Conservation (phyloP, 2,329 filamentous ascomycete species). For the Exophiala phaeomuriformis region DNA sequence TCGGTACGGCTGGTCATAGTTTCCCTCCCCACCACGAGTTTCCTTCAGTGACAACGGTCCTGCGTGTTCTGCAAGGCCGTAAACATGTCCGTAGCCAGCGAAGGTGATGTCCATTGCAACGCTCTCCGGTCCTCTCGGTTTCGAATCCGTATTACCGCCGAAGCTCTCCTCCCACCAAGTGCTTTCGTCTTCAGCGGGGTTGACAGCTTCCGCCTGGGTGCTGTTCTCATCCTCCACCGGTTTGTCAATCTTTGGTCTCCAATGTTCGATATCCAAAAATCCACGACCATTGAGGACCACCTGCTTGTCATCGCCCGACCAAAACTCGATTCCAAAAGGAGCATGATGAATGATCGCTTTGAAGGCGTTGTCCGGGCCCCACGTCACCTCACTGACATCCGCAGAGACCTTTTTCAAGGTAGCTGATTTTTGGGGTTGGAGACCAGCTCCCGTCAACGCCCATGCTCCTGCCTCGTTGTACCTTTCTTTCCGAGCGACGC, state of each 20-base stretch:
- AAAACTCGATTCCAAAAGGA: constrained; percentile 81
- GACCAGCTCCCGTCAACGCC: constrained; percentile 69
- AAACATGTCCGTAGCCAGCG: constrained; percentile 84
- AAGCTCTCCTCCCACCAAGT: constrained; percentile 99
- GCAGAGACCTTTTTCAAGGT: constrained; percentile 51
- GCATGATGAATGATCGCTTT: constrained; percentile 76
- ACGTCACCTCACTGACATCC: constrained; percentile 63
- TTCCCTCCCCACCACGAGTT: constrained; percentile 76
- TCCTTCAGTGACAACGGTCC: constrained; percentile 81
- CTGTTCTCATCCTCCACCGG: constrained; percentile 39
- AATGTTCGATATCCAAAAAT: constrained; percentile 88
- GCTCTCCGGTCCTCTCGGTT: constrained; percentile 91
- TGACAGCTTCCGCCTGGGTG: constrained; percentile 34
- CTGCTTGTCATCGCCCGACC: constrained; percentile 71
- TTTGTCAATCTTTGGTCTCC: constrained; percentile 73
- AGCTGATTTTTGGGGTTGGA: constrained; percentile 64
- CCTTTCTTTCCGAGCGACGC: constrained; percentile 77
- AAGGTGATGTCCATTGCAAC: constrained; percentile 88
- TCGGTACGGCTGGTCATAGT: constrained; percentile 82
- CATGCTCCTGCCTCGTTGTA: constrained; percentile 89
- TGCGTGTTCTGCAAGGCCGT: constrained; percentile 87
- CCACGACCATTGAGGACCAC: constrained; percentile 87
- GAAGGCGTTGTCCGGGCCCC: constrained; percentile 67
- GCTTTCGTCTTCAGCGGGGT: constrained; percentile 62
- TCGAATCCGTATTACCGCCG: constrained; percentile 88